Evolutionary conservation across 345 rosid species (phyloP), one percentile per base, ranked within the genome.

Genomic region (Brassica rapa): DNA sequence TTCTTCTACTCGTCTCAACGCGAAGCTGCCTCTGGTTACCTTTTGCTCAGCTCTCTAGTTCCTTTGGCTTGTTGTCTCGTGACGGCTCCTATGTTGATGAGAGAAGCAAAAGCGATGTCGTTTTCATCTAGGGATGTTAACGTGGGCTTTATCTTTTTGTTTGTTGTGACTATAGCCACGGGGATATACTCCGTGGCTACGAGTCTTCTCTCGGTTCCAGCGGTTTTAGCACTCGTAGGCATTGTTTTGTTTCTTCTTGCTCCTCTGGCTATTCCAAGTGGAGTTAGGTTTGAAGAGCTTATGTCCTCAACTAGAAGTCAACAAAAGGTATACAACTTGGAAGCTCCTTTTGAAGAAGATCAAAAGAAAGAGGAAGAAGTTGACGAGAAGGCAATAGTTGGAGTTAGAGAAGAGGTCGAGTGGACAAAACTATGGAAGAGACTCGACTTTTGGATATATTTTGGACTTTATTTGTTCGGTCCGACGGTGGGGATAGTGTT

Each of bases 401-500:
- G 68, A 8, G 88, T 66, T 1, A 84, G 64, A 62, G 99, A 91
- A 82, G 98, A 94, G 32, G 75, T 89, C 23, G 95, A 93, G 41
- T 88, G 75, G 80, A 84, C 81, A 81, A 14, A 68, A 77, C 86
- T 93, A 94, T 6, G 92, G 23, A 81, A 53, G 56, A 89, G 86
- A 77, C 32, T 87, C 0, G 87, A 90, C 4, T 95, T 95, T 69
- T 93, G 98, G 99, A 64, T 91, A 62, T 95, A 90, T 75, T 90
- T 89, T 46, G 79, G 84, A 16, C 79, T 90, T 19, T 95, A 95
- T 76, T 81, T 95, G 49, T 78, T 68, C n/a, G 93, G 98, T n/a
- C 91, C 92, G n/a, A 91, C 98, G 5, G 77, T 95, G 1, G 98
- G 98, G 35, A 23, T 95, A 16, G 98, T 92, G 30, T 95, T 76